Evolutionary conservation across 2,329 filamentous ascomycete genomes (phyloP).

Genomic region (Zymoseptoria brevis): DNA sequence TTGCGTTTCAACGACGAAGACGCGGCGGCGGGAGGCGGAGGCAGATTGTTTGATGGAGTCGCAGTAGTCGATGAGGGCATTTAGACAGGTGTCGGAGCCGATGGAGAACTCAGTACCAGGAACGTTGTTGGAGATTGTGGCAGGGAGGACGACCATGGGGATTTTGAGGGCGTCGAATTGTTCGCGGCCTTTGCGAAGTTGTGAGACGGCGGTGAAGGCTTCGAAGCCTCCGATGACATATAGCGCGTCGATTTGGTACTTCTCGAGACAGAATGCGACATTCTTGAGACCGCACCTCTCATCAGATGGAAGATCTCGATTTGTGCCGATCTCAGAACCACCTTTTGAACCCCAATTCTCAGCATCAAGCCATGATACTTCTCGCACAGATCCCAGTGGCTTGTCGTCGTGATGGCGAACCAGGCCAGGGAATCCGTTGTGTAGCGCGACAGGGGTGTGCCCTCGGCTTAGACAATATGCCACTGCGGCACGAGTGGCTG

Average conservation of each 20-base stretch:
- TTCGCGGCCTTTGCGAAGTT: constrained; percentile 72
- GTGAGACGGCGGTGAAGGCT: constrained; percentile 84
- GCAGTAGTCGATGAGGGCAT: constrained; percentile 89
- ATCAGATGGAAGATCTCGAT: constrained; percentile 82
- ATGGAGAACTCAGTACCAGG: constrained; percentile 96
- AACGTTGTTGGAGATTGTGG: constrained; percentile 98
- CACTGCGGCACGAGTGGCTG: constrained; percentile 84
- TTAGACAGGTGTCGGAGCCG: constrained; percentile 92
- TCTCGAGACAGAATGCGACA: constrained; percentile 73
- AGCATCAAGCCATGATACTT: constrained; percentile 87
- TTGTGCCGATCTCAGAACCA: constrained; percentile 95
- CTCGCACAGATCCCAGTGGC: constrained; percentile 72
- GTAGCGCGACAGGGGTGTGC: constrained; percentile 86
- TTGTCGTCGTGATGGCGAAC: constrained; percentile 81
- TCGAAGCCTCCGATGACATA: constrained; percentile 91
- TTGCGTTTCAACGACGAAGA: constrained; percentile 97
- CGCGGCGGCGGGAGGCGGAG: constrained; percentile 81
- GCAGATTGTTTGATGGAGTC: constrained; percentile 97
- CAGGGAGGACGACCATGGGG: constrained; percentile 81
- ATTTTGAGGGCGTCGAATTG: constrained; percentile 83
- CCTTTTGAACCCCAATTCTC: constrained; percentile 94
- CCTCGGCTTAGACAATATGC: constrained; percentile 86
- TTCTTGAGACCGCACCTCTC: constrained; percentile 58
- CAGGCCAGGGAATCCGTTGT: constrained; percentile 94
- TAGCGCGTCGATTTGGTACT: constrained; percentile 82